Conservation (phyloP, 768 basidiomycete genomes). For the Pleurotus eryngii region DNA sequence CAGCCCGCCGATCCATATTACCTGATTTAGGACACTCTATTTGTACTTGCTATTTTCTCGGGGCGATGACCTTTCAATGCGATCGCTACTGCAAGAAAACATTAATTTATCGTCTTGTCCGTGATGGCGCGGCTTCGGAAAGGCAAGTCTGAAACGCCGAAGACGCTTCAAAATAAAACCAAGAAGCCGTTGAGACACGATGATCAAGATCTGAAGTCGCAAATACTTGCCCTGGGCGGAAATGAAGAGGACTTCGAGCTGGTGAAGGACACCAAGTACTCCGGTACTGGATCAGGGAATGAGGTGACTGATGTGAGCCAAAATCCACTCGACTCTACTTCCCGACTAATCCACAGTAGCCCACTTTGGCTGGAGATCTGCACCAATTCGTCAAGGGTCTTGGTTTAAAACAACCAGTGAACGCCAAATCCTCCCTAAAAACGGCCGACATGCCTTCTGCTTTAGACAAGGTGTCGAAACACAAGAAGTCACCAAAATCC, state of each 20-base stretch:
- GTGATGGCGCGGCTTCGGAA: conserved; percentile 20
- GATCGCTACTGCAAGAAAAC: too few species aligned
- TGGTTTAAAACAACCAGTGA: conserved; percentile 20
- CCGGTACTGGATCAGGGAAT: conserved; percentile 21
- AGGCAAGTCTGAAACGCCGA: conserved; percentile 9
- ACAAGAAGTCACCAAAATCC: conserved; percentile 15
- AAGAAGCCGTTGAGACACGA: conserved; percentile 11
- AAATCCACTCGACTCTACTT: neutral
- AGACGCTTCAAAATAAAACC: conserved; percentile 7
- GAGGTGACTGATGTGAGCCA: conserved; percentile 29
- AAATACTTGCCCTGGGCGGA: conserved; percentile 43
- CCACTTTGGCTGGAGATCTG: conserved; percentile 40
- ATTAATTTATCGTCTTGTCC: too few species aligned
- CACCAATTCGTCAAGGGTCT: conserved; percentile 43
- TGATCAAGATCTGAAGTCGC: conserved; percentile 22
- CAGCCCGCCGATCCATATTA: too few species aligned
- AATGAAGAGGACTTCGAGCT: conserved; percentile 45
- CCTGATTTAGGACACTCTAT: too few species aligned
- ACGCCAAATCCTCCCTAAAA: neutral
- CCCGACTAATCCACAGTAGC: conserved; percentile 21
- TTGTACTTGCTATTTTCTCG: too few species aligned
- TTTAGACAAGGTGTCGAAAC: conserved; percentile 4
- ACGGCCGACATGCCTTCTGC: too few species aligned
- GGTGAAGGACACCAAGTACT: conserved; percentile 35
- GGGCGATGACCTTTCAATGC: too few species aligned